Conservation (phyloP, 2,329 filamentous ascomycete species). For the Scopulariopsis brevicaulis region DNA sequence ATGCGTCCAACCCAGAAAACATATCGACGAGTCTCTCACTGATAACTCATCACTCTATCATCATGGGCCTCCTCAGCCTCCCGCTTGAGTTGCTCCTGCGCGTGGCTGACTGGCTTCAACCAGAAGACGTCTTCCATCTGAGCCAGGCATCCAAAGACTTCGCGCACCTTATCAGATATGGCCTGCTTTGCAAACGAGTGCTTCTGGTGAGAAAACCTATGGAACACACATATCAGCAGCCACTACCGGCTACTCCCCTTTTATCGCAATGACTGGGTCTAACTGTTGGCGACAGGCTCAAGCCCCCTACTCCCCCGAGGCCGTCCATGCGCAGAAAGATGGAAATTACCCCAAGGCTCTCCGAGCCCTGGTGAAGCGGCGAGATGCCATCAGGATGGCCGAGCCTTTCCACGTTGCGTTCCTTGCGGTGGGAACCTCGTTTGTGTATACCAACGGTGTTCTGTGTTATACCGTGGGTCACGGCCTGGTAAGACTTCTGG, state of each 20-base stretch:
- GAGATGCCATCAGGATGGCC: slow-evolving; percentile 46
- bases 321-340: neutral
- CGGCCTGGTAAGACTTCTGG: slow-evolving; percentile 40
- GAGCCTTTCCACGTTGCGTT: slow-evolving; percentile 50
- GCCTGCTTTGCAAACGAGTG: neutral
- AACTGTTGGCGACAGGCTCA: neutral
- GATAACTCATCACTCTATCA: neutral
- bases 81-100: slow-evolving; percentile 1
- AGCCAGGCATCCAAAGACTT: neutral
- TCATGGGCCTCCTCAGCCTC: neutral
- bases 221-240: neutral
- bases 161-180: neutral
- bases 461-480: slow-evolving; percentile 48
- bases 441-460: slow-evolving; percentile 50
- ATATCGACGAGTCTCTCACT: neutral
- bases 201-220: neutral
- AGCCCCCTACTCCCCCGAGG: neutral
- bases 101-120: neutral
- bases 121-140: slow-evolving; percentile 1
- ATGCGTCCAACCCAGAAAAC: too few species aligned
- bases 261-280: neutral
- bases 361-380: slow-evolving; percentile 48
- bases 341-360: slow-evolving; percentile 17
- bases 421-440: slow-evolving; percentile 47
- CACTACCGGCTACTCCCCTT: neutral